These are phyloP conservation scores for Phialemoniopsis sp. DNA, from an alignment of 2,329 filamentous ascomycete species.

Conservation along the genomic window DNA sequence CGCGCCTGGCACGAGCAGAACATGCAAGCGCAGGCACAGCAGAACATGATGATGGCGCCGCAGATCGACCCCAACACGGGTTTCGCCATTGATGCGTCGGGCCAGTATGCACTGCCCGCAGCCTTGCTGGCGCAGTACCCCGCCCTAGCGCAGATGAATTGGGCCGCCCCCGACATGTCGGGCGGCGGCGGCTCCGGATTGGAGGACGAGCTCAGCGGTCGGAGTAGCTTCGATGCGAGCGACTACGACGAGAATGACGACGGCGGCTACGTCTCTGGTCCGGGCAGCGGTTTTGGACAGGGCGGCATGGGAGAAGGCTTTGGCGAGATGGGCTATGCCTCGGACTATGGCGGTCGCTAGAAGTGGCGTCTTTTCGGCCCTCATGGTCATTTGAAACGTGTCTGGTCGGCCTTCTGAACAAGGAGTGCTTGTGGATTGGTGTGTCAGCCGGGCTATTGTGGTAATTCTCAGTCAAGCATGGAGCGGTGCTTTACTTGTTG, in stretches of 20 bases:
- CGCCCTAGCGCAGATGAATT: constrained; percentile 85
- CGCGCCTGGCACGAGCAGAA: constrained; percentile 70
- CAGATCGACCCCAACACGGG: constrained; percentile 57
- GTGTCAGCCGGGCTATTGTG: no score
- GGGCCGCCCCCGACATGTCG: constrained; percentile 63
- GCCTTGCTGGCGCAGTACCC: constrained; percentile 90
- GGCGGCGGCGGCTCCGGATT: constrained; percentile 66
- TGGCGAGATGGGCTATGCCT: constrained; percentile 49
- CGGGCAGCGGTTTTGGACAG: constrained; percentile 56
- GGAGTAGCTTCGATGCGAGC: constrained; percentile 78
- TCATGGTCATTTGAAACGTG: not conserved
- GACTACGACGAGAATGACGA: constrained; percentile 75
- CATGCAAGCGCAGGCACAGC: constrained; percentile 45
- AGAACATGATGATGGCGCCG: constrained; percentile 54
- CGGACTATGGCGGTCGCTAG: constrained; percentile 45
- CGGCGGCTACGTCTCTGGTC: constrained; percentile 61
- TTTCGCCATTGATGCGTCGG: constrained; percentile 51
- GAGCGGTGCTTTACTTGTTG: no score
- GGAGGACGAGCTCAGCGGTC: constrained; percentile 73
- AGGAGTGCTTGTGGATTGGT: no score
- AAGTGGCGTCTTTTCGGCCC: not conserved
- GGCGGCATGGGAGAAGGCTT: constrained; percentile 51
- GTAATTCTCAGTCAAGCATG: no score
- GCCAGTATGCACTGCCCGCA: constrained; percentile 71
- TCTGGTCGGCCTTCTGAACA: no score